These are phyloP conservation scores for Pestalotiopsis sp. DNA, from an alignment of 2,329 filamentous ascomycete genomes.

Conservation along the genomic window DNA sequence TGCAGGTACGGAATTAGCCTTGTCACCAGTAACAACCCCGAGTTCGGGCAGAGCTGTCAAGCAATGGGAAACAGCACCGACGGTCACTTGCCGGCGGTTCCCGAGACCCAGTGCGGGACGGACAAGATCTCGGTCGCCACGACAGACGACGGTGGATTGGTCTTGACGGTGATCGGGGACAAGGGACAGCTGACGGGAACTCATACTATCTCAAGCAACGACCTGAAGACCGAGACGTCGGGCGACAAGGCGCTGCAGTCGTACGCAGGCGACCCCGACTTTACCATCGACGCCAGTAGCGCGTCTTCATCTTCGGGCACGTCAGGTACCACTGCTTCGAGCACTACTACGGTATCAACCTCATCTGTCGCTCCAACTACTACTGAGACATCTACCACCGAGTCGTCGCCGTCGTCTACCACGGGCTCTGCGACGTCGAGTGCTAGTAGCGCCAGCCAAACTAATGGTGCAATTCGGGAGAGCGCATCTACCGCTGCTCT, in stretches of 20 bases:
- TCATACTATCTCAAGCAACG: not conserved
- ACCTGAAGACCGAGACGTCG: not conserved
- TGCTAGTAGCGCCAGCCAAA: not conserved
- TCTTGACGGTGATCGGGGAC: not conserved
- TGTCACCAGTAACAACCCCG: not conserved
- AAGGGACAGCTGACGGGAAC: not conserved
- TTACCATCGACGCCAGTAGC: not conserved
- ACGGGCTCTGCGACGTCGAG: not conserved
- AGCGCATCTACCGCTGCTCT: not conserved
- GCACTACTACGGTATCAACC: not conserved
- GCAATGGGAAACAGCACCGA: constrained; percentile 1
- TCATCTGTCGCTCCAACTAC: not conserved
- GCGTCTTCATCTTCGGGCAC: not conserved
- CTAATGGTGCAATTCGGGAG: not conserved
- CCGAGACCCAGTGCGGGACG: constrained; percentile 18
- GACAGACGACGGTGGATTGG: constrained; percentile 14
- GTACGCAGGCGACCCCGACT: not conserved
- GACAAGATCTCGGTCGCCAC: constrained; percentile 17
- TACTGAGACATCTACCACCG: not conserved
- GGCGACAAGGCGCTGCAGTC: not conserved
- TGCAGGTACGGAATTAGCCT: not conserved
- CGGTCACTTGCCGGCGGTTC: constrained; percentile 16
- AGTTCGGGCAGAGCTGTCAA: not conserved
- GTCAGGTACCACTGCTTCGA: not conserved
- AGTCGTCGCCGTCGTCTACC: not conserved